A percentile compares a stretch with the other conserved stretches of the same genome.
These are phyloP conservation scores for Rhizopus arrhizus DNA, from an alignment of 371 early-diverging fungal genomes.

Conservation along the genomic window DNA sequence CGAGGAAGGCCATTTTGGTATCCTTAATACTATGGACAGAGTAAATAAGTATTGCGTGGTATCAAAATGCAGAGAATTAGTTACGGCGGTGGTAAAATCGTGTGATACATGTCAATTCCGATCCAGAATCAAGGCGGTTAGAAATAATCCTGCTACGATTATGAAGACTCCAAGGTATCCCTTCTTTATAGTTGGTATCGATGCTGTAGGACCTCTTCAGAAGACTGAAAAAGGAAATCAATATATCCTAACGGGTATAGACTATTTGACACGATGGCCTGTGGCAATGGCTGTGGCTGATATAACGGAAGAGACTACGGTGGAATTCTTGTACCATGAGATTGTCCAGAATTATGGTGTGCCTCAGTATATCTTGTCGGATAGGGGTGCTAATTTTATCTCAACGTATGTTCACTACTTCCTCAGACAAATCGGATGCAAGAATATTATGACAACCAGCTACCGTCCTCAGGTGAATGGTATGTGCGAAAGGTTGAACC, in stretches of 20 bases:
- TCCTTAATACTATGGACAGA: slow-evolving; percentile 18
- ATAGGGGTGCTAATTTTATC: slow-evolving; percentile 32
- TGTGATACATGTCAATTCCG: slow-evolving; percentile 7
- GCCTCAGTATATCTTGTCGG: slow-evolving; percentile 19
- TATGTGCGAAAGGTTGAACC: slow-evolving; percentile 40
- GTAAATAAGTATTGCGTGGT: slow-evolving; percentile 10
- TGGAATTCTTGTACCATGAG: slow-evolving; percentile 15
- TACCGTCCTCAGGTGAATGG: slow-evolving; percentile 41
- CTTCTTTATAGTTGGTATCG: slow-evolving; percentile 25
- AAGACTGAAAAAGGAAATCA: slow-evolving; percentile 3
- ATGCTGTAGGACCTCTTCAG: slow-evolving; percentile 26
- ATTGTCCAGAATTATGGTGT: slow-evolving; percentile 23
- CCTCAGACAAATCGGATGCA: slow-evolving; percentile 17
- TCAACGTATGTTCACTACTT: slow-evolving; percentile 11
- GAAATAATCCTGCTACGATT: slow-evolving; percentile 16
- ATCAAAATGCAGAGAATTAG: slow-evolving; percentile 24
- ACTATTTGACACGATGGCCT: slow-evolving; percentile 24
- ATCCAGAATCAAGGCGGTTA: slow-evolving; percentile 16
- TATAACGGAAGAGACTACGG: slow-evolving; percentile 26
- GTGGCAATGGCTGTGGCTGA: slow-evolving; percentile 15
- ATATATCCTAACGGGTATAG: slow-evolving; percentile 14
- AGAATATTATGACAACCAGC: slow-evolving; percentile 23
- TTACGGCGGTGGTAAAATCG: slow-evolving; percentile 17
- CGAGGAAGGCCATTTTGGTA: slow-evolving; percentile 29
- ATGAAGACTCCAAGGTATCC: slow-evolving; percentile 17